phyloP scores from a whole-genome alignment of 2,329 filamentous ascomycete species.

The Tolypocladium nubicola region DNA sequence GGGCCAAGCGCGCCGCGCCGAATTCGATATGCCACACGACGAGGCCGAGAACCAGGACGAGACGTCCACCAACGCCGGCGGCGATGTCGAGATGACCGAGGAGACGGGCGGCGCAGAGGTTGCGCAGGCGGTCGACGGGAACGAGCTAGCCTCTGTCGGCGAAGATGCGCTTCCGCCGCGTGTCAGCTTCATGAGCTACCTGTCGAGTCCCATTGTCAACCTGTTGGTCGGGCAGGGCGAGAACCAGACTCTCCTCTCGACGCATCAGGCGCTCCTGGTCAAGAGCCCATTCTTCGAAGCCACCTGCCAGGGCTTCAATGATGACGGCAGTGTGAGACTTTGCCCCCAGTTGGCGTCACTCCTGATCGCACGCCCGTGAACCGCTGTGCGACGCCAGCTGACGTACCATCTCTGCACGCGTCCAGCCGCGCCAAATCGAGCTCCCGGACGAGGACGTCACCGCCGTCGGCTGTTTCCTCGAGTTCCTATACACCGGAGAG shows the following conservation, averaged over 20 bases:
- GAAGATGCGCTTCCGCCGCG: slow-evolving; percentile 23
- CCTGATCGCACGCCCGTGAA: background rate
- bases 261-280: slow-evolving; percentile 67
- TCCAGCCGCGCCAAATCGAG: slow-evolving; percentile 52
- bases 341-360: background rate
- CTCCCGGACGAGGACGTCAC: slow-evolving; percentile 34
- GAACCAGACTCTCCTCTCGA: slow-evolving; percentile 52
- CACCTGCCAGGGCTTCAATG: slow-evolving; percentile 49
- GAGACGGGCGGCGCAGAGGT: slow-evolving; percentile 15
- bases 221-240: slow-evolving; percentile 54
- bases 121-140: slow-evolving; percentile 17
- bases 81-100: slow-evolving; percentile 29
- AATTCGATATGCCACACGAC: slow-evolving; percentile 4
- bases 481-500: slow-evolving; percentile 30
- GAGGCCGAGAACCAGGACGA: slow-evolving; percentile 10
- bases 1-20: background rate
- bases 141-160: slow-evolving; percentile 27
- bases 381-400: background rate
- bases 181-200: slow-evolving; percentile 43
- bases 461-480: slow-evolving; percentile 28
- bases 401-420: background rate
- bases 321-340: slow-evolving; percentile 48
- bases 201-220: slow-evolving; percentile 59
- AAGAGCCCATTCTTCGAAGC: slow-evolving; percentile 67
- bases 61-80: slow-evolving; percentile 14